These are phyloP conservation scores for Phoenix dactylifera DNA, from an alignment of 176 grass and related monocot species.

Conservation along the genomic window DNA sequence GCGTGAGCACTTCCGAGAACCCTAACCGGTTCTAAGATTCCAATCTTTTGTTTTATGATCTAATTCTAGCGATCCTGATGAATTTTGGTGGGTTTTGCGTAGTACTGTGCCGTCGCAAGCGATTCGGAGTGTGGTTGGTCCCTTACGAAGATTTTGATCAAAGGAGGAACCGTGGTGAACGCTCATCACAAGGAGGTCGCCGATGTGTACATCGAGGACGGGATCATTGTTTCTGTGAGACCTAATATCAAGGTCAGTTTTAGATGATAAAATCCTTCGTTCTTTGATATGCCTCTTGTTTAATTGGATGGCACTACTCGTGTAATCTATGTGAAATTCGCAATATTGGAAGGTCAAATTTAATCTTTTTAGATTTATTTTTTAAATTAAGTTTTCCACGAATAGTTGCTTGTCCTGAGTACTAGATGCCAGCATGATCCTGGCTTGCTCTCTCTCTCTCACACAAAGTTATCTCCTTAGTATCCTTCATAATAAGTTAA, in stretches of 20 bases:
- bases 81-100: neutral
- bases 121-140: conserved; percentile 4
- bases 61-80: neutral
- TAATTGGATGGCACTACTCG: neutral
- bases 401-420: too few species aligned
- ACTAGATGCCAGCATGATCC: too few species aligned
- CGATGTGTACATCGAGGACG: conserved; percentile 92
- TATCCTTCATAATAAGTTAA: too few species aligned
- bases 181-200: conserved; percentile 60
- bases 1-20: too few species aligned
- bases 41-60: neutral
- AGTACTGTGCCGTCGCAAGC: conserved; percentile 13
- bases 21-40: neutral
- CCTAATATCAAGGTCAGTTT: conserved; percentile 59
- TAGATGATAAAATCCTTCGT: neutral
- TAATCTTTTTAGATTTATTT: too few species aligned
- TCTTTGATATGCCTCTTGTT: neutral
- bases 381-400: too few species aligned
- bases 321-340: too few species aligned
- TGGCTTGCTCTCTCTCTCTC: too few species aligned
- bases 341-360: too few species aligned
- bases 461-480: too few species aligned
- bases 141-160: conserved; percentile 66
- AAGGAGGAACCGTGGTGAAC: conserved; percentile 90
- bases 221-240: conserved; percentile 60